Evolutionary conservation across 495 filamentous ascomycete genomes (phyloP).

Genomic region (Xylaria longipes): DNA sequence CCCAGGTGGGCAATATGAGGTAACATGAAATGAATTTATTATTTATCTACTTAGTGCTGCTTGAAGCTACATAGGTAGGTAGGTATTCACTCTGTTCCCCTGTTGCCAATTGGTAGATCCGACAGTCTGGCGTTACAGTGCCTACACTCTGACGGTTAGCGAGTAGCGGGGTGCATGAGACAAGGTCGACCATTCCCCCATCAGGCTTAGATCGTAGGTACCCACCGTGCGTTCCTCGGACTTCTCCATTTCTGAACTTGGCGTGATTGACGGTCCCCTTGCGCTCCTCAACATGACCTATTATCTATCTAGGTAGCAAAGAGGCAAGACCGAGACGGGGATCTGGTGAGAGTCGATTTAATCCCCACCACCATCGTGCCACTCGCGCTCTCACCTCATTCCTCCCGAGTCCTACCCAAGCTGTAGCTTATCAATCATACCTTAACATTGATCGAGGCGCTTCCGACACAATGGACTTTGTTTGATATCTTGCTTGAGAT

Average conservation of each 20-base stretch:
- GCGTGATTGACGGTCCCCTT: not conserved
- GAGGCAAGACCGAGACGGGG: conserved; percentile 2
- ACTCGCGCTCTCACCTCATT: not conserved
- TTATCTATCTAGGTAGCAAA: not conserved
- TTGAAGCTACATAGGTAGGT: not conserved
- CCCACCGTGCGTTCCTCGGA: not conserved
- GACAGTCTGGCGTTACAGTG: conserved; percentile 7
- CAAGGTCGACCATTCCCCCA: not conserved
- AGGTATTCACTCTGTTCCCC: not conserved
- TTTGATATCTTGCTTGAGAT: conserved; percentile 13
- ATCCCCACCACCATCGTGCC: conserved; percentile 22
- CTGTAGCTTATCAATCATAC: conserved; percentile 5
- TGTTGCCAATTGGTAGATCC: conserved; percentile 1
- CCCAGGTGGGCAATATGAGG: not conserved
- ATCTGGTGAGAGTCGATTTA: not conserved
- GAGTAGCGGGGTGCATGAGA: conserved; percentile 21
- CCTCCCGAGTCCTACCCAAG: not conserved
- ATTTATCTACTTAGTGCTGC: not conserved
- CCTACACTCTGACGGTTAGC: not conserved
- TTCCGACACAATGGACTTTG: conserved; percentile 19
- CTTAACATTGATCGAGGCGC: not conserved
- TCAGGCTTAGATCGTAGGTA: not conserved
- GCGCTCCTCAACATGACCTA: not conserved
- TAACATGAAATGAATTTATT: not conserved
- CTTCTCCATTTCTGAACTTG: conserved; percentile 13